A percentile compares a stretch with the other conserved stretches of the same genome.
Conservation (phyloP, 1,284 basidiomycete species). For the Microbotryum intermedium region DNA sequence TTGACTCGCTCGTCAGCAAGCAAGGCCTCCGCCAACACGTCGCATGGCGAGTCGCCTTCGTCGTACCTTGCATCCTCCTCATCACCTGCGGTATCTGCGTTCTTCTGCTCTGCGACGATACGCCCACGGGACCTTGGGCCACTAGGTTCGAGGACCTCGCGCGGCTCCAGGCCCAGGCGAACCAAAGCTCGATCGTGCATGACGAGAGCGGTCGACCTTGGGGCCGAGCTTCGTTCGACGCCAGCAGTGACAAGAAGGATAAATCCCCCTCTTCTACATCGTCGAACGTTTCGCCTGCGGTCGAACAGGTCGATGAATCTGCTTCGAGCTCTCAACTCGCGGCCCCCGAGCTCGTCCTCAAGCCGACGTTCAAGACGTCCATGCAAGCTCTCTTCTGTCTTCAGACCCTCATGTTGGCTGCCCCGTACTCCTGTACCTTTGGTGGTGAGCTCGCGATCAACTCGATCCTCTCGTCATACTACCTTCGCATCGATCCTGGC, state of each 20-base stretch:
- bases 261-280: too few relatives aligned
- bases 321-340: constrained; percentile 5
- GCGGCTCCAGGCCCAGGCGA: too few relatives aligned
- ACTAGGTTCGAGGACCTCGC: too few relatives aligned
- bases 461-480: too few relatives aligned
- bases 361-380: background rate
- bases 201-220: constrained; percentile 47
- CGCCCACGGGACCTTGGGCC: constrained; percentile 46
- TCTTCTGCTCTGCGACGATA: constrained; percentile 51
- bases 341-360: background rate
- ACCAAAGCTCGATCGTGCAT: constrained; percentile 2
- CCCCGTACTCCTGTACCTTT: constrained; percentile 12
- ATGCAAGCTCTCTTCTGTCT: constrained; percentile 10
- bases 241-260: too few relatives aligned
- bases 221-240: constrained; percentile 43
- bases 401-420: constrained; percentile 16
- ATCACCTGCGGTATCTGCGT: constrained; percentile 8
- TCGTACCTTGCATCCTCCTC: constrained; percentile 49
- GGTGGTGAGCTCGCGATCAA: too few relatives aligned
- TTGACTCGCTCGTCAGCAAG: constrained; percentile 35
- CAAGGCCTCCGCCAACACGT: constrained; percentile 40
- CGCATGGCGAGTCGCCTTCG: constrained; percentile 55
- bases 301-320: too few relatives aligned
- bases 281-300: background rate
- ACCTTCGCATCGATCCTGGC: too few relatives aligned